These are phyloP conservation scores for Eucalyptus cloeziana DNA, from an alignment of 345 rosid species.

Conservation along the genomic window DNA sequence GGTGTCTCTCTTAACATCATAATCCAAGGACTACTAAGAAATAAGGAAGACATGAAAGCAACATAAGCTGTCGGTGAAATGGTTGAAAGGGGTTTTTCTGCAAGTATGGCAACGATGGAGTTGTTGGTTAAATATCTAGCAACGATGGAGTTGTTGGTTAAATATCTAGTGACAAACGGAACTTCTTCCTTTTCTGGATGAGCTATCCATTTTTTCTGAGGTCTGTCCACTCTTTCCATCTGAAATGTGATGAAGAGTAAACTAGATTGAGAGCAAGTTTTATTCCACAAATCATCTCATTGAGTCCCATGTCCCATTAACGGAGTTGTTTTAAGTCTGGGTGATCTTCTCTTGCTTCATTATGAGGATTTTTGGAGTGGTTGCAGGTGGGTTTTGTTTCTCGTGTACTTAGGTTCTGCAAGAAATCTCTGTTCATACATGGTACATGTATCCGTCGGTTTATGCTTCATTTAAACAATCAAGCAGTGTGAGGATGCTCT, in stretches of 20 bases:
- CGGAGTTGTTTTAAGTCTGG: not conserved
- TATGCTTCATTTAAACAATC: not conserved
- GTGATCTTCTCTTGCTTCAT: not conserved
- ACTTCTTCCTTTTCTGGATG: not conserved
- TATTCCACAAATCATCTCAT: not conserved
- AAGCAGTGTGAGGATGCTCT: not conserved
- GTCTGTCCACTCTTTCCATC: not conserved
- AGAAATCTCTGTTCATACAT: not conserved
- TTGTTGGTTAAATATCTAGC: not conserved
- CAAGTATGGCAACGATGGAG: not conserved
- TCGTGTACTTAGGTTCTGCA: not conserved
- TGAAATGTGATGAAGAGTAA: not conserved
- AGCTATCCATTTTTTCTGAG: not conserved
- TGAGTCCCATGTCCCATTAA: not conserved
- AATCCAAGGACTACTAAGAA: not conserved
- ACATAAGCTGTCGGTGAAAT: not conserved
- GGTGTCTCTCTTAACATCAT: not conserved
- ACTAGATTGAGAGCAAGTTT: not conserved
- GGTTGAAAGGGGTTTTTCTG: not conserved
- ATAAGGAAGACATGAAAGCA: not conserved
- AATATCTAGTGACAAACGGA: not conserved
- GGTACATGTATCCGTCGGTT: not conserved
- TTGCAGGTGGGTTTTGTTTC: not conserved
- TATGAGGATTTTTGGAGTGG: not conserved
- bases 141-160: not conserved